These are phyloP conservation scores for Fistulifera solaris DNA, from an alignment of 108 stramenopile species.

Conservation along the genomic window DNA sequence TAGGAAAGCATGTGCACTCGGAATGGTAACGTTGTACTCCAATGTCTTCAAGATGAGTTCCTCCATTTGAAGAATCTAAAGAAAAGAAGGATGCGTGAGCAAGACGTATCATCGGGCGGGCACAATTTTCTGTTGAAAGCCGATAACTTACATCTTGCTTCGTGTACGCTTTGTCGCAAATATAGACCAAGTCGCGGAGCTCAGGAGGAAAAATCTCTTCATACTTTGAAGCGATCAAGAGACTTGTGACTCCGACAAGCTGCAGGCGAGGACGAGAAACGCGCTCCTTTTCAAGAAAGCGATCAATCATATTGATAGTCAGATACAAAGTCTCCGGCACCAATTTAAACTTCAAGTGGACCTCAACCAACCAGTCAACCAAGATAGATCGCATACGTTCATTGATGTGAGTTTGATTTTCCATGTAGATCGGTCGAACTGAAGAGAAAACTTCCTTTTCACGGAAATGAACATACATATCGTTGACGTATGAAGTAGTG, in stretches of 20 bases:
- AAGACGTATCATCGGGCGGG: background rate
- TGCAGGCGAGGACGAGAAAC: conserved; percentile 85
- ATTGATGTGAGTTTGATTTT: conserved; percentile 56
- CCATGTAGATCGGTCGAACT: conserved; percentile 53
- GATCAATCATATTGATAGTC: conserved; percentile 78
- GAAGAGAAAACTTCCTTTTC: conserved; percentile 53
- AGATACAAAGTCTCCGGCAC: conserved; percentile 76
- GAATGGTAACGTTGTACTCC: conserved; percentile 84
- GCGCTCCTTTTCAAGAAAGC: conserved; percentile 45
- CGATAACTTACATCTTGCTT: conserved; percentile 19
- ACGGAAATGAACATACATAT: conserved; percentile 88
- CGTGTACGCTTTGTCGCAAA: conserved; percentile 65
- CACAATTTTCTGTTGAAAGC: background rate
- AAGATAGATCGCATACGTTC: conserved; percentile 84
- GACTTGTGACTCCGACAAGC: conserved; percentile 89
- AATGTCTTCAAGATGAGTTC: conserved; percentile 81
- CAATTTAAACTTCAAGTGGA: conserved; percentile 84
- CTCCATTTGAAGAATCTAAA: conserved; percentile 92
- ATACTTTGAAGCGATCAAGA: conserved; percentile 92
- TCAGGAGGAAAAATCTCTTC: conserved; percentile 96
- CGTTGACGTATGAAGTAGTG: conserved; percentile 83
- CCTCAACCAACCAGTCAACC: conserved; percentile 93
- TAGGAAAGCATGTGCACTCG: conserved; percentile 86
- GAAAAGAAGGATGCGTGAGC: background rate
- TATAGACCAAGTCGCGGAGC: conserved; percentile 93